phyloP scores from a whole-genome alignment of 495 filamentous ascomycete genomes.

The Neurospora sp. region DNA sequence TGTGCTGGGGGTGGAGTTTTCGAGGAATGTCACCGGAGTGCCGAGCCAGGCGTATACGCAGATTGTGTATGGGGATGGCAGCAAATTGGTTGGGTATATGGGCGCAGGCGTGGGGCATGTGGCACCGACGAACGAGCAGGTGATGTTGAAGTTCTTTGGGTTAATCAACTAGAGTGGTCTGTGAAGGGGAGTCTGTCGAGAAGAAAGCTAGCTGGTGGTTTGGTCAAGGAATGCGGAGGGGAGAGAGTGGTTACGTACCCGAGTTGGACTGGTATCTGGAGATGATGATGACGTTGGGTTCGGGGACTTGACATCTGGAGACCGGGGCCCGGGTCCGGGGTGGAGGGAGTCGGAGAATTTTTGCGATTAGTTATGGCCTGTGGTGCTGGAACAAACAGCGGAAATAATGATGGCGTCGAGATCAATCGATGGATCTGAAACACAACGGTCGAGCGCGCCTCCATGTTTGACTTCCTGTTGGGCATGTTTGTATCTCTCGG shows the following conservation, averaged over 20 bases:
- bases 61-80: conserved; percentile 34
- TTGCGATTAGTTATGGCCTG: not conserved
- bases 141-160: conserved; percentile 30
- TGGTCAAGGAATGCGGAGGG: not conserved
- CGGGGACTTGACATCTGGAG: no score
- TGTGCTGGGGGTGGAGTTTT: conserved; percentile 32
- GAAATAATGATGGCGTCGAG: not conserved
- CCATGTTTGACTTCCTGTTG: not conserved
- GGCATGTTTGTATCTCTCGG: not conserved
- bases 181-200: not conserved
- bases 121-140: conserved; percentile 29
- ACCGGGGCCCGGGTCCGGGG: no score
- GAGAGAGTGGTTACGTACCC: not conserved
- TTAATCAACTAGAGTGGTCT: conserved; percentile 22
- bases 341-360: no score
- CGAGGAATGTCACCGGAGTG: conserved; percentile 23
- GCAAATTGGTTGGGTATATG: conserved; percentile 35
- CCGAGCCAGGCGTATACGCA: conserved; percentile 33
- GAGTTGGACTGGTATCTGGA: not conserved
- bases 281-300: not conserved
- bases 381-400: not conserved
- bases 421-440: not conserved
- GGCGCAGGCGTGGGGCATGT: conserved; percentile 39
- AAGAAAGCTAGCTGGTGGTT: not conserved
- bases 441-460: not conserved